Percentiles rank a stretch among this genome's conserved stretches.
Evolutionary conservation across 1,284 basidiomycete genomes (phyloP).

Genomic region (Ustilago trichophora): DNA sequence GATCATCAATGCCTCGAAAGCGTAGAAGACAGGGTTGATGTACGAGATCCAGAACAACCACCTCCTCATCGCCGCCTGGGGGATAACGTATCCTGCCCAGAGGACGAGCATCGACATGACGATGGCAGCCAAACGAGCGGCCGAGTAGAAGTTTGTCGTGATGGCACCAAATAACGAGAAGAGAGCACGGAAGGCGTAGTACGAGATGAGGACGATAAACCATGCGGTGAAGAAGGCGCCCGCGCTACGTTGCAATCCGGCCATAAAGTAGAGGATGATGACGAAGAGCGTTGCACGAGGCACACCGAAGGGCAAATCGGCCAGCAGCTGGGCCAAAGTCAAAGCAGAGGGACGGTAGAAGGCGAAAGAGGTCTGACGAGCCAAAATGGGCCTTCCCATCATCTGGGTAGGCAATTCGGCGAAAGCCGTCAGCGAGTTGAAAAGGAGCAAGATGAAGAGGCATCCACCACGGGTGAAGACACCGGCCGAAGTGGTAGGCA

Average conservation of each 20-base stretch:
- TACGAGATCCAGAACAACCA: constrained; percentile 67
- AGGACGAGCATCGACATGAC: constrained; percentile 73
- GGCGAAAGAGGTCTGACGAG: constrained; percentile 50
- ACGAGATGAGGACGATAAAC: constrained; percentile 52
- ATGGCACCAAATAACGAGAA: constrained; percentile 73
- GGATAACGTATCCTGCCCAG: constrained; percentile 78
- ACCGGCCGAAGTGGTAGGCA: constrained; percentile 39
- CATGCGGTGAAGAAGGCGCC: constrained; percentile 68
- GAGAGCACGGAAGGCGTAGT: constrained; percentile 67
- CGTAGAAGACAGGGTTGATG: constrained; percentile 72
- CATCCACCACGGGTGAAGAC: constrained; percentile 60
- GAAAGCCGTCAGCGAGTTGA: constrained; percentile 63
- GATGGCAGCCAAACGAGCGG: constrained; percentile 71
- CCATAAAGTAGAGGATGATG: constrained; percentile 66
- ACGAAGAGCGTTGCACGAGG: constrained; percentile 67
- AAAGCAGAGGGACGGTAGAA: constrained; percentile 63
- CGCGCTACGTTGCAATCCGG: constrained; percentile 36
- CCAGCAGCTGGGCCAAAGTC: constrained; percentile 48
- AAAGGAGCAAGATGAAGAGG: constrained; percentile 69
- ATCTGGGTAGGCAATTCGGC: constrained; percentile 70
- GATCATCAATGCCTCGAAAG: constrained; percentile 74
- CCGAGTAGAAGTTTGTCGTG: constrained; percentile 40
- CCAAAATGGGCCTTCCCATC: constrained; percentile 68
- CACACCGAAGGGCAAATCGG: constrained; percentile 68
- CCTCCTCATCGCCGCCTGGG: constrained; percentile 66